These are phyloP conservation scores for Hemisphaericaspora xylofermentans DNA, from an alignment of 1,139 yeast genomes.

Conservation along the genomic window DNA sequence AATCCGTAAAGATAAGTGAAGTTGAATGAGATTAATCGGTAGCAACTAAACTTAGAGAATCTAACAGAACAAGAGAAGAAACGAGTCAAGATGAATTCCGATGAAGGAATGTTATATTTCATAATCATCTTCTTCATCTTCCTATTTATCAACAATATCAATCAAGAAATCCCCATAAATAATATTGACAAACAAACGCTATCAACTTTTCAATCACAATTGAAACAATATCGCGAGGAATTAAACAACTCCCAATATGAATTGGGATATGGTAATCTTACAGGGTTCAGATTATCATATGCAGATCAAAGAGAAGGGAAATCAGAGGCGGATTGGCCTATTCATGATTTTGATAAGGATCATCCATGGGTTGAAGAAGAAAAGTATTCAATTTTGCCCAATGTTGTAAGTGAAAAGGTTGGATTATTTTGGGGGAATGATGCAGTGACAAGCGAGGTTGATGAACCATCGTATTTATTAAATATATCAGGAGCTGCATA, in stretches of 20 bases:
- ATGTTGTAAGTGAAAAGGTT: conserved; percentile 49
- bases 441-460: conserved; percentile 16
- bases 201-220: conserved; percentile 28
- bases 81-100: conserved; percentile 10
- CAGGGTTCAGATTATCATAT: conserved; percentile 69
- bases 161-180: conserved; percentile 24
- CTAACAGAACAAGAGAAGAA: not conserved
- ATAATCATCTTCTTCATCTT: conserved; percentile 35
- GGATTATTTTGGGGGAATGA: conserved; percentile 48
- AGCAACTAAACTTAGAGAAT: not conserved
- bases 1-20: too few species aligned
- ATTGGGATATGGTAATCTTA: conserved; percentile 66
- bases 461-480: conserved; percentile 32
- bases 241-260: conserved; percentile 44
- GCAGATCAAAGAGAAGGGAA: conserved; percentile 49
- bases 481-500: conserved; percentile 51
- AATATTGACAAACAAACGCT: conserved; percentile 24
- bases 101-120: conserved; percentile 35
- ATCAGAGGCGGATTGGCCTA: conserved; percentile 55
- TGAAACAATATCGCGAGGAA: conserved; percentile 28
- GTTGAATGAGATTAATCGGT: too few species aligned
- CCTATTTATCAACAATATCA: conserved; percentile 28
- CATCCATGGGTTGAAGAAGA: conserved; percentile 56
- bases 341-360: conserved; percentile 40
- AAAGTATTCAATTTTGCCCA: conserved; percentile 59